Percentiles rank a stretch among this genome's conserved stretches.
Conservation (phyloP, 2,329 filamentous ascomycete genomes). For the Geoglossum cookeanum region DNA sequence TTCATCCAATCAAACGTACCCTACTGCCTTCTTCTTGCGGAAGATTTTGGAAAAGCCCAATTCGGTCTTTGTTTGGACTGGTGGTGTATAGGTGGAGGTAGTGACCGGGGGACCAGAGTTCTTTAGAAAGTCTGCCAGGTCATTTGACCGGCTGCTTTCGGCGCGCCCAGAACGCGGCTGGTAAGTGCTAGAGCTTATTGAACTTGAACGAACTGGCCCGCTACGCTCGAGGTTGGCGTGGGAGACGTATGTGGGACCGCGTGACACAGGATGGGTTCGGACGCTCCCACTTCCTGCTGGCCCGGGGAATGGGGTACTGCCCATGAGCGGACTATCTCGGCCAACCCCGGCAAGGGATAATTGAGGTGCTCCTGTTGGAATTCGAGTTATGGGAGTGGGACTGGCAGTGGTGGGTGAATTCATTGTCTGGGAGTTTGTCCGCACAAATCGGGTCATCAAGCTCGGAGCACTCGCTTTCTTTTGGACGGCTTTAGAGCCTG, state of each 20-base stretch:
- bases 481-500: neutral
- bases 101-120: conserved; percentile 36
- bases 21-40: conserved; percentile 4
- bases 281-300: neutral
- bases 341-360: neutral
- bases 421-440: neutral
- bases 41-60: conserved; percentile 1
- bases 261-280: neutral
- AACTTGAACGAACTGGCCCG: conserved; percentile 1
- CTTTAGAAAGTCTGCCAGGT: conserved; percentile 54
- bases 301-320: neutral
- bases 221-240: conserved; percentile 19
- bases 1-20: neutral
- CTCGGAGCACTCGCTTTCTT: conserved; percentile 1
- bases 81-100: neutral
- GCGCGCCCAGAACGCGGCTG: conserved; percentile 11
- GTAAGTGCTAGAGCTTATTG: conserved; percentile 5
- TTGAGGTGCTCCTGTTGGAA: neutral
- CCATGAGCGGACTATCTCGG: neutral
- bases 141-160: conserved; percentile 24
- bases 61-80: neutral
- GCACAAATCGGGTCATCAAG: conserved; percentile 2
- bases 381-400: neutral
- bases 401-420: neutral
- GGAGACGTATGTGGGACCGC: conserved; percentile 5